These are phyloP conservation scores for Trametes punicea DNA, from an alignment of 768 basidiomycete genomes.

Conservation along the genomic window DNA sequence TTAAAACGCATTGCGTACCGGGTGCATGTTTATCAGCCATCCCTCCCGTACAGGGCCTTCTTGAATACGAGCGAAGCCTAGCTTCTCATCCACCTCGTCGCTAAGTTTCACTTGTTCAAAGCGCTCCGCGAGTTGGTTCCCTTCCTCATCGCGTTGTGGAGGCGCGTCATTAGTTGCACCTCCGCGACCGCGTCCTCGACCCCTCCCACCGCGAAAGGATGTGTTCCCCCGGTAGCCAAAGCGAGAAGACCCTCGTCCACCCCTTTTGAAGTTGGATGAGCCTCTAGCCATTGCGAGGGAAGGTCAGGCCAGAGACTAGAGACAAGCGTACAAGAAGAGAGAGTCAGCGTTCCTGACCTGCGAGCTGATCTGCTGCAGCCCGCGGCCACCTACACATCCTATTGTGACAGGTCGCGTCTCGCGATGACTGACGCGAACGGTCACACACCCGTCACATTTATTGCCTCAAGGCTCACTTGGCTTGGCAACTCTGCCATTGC, in stretches of 20 bases:
- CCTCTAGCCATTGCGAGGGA: conserved; percentile 24
- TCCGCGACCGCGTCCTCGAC: conserved; percentile 47
- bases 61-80: conserved; percentile 81
- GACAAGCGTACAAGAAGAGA: neutral
- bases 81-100: conserved; percentile 91
- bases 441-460: conserved; percentile 2
- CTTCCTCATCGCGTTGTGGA: conserved; percentile 83
- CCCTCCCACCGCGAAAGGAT: conserved; percentile 41
- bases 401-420: conserved; percentile 17
- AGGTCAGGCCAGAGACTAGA: neutral
- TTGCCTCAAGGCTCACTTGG: neutral
- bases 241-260: conserved; percentile 37
- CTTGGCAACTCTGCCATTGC: neutral
- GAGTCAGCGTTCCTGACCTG: neutral
- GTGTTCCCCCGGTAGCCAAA: conserved; percentile 36
- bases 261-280: conserved; percentile 18
- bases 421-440: conserved; percentile 15
- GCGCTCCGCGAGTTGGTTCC: conserved; percentile 77
- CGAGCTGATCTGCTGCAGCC: neutral
- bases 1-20: conserved; percentile 49
- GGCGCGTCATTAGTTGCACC: conserved; percentile 42
- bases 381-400: neutral
- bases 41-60: conserved; percentile 79
- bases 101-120: conserved; percentile 74
- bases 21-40: conserved; percentile 99